Evolutionary conservation across 306 rosid genomes (phyloP), one percentile per base, ranked within the genome.

Genomic region (Rubus parviflorus): DNA sequence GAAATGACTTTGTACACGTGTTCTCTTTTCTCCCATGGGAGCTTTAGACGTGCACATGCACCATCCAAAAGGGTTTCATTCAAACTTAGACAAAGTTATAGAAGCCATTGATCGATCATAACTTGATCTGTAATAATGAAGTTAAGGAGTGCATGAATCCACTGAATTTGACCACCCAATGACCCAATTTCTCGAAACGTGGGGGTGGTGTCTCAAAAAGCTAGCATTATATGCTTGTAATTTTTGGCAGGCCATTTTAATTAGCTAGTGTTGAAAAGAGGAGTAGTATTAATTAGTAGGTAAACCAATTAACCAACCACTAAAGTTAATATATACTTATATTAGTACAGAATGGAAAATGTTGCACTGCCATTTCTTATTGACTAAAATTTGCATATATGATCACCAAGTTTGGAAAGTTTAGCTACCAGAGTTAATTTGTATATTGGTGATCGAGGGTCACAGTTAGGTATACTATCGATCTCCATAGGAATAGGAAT

Each of bases 1-100:
- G 58, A 25, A 13, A 4, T 19, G 42, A 74, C 70, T 74, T 74
- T 60, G 37, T 17, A 74, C 58, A 61, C 60, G 47, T 45, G 58
- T 60, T 60, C 35, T 62, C 20, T 62, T 35, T 19, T 35, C 68
- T 46, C 54, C 43, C 8, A 60, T 8, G 70, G 22, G 58, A 17
- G 47, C 47, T 61, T 61, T 60, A 74, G 78, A 30, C 70, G 70
- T 61, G 78, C 78, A 60, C 46, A n/a, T n/a, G n/a, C n/a, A 14
- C 78, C 58, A 74, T 74, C 70, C 52, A n/a, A 67, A 42, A 67
- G 72, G 47, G 48, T 43, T 67, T 43, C 51, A 41, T 73, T 57
- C 68, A 25, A 61, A 74, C 45, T 42, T 8, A 13, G 54, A 25
- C 15, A 68, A 45, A 23, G 56, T 20, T 68, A 13, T 25, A 63